Evolutionary conservation across 2,329 filamentous ascomycete genomes (phyloP), one percentile per base, ranked within the genome.

Genomic region (Zasmidium citrigriseum): DNA sequence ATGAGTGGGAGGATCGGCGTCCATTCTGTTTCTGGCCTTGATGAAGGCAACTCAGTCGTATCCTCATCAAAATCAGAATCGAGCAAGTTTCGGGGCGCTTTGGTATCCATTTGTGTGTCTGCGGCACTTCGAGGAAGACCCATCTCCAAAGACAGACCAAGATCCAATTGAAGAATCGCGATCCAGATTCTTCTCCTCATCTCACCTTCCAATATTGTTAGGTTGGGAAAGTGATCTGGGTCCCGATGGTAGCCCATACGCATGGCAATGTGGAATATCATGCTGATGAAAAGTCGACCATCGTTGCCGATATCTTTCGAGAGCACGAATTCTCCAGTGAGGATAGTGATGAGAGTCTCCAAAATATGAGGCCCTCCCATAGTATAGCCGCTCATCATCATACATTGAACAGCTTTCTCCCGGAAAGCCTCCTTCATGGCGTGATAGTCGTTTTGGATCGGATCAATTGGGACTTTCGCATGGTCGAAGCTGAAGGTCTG

Each of bases 181-280:
- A 25, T 29, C 55, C 55, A 57, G 18, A 57, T 45, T 10, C 55
- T 18, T 16, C 55, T 22, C 16, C 55, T 24, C 55, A 57, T 57
- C 27, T 57, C 55, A 24, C 34, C 44, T 24, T 57, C 29, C n/a
- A 57, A 23, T 1, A 49, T 38, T 16, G 23, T 23, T 16, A 57
- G 20, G 11, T 41, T 29, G 3, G 49, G 38, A 23, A 52, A 57
- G 38, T 53, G 49, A 5, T 27, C 24, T 5, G 55, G 55, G 22
- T 57, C 55, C 9, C 55, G 55, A 38, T 57, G 55, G 4, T 46
- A 45, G 5, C 55, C 55, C 18, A 57, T 52, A 14, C 55, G 55
- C 16, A 57, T 47, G 4, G 55, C 55, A 25, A 53, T 47, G 16
- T 52, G 38, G 16, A 57, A 20, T 18, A 52, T 27, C 24, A 57